Evolutionary conservation across 2,329 filamentous ascomycete genomes (phyloP).

Genomic region (Ceratocystis papillata): DNA sequence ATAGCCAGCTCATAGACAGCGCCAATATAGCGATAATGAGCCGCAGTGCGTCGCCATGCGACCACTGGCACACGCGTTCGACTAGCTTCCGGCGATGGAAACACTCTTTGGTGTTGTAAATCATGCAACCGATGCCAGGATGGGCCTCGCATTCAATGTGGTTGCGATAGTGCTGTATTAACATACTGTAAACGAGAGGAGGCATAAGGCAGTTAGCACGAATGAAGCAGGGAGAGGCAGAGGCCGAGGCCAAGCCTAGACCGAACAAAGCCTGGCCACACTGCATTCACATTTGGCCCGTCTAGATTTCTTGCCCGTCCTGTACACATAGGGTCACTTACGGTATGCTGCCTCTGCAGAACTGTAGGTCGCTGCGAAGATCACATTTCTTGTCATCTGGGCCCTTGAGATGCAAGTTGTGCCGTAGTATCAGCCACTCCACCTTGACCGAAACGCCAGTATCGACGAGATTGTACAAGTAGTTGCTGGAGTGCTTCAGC

Average conservation of each 20-base stretch:
- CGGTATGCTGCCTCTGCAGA: conserved; percentile 51
- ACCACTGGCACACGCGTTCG: neutral
- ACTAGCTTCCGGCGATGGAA: conserved; percentile 32
- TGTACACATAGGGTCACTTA: conserved; percentile 30
- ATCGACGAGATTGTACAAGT: conserved; percentile 54
- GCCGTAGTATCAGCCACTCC: conserved; percentile 56
- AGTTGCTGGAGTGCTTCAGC: conserved; percentile 53
- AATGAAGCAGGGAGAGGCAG: neutral
- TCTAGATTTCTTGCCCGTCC: neutral
- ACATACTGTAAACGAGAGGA: conserved; percentile 32
- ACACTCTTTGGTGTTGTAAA: conserved; percentile 42
- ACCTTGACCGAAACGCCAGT: conserved; percentile 57
- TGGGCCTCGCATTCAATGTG: conserved; percentile 51
- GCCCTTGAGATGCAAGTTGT: conserved; percentile 53
- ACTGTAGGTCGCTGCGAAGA: conserved; percentile 47
- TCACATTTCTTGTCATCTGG: conserved; percentile 49
- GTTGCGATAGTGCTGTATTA: conserved; percentile 49
- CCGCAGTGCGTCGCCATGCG: neutral
- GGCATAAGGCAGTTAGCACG: neutral
- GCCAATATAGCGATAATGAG: conserved; percentile 7
- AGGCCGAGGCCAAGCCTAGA: neutral
- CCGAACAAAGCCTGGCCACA: neutral
- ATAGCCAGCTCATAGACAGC: neutral
- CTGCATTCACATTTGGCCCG: too few relatives aligned
- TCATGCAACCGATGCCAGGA: conserved; percentile 46